Base-by-base conservation (phyloP, 2,329 filamentous ascomycete genomes). In the Clonostachys byssicola region DNA sequence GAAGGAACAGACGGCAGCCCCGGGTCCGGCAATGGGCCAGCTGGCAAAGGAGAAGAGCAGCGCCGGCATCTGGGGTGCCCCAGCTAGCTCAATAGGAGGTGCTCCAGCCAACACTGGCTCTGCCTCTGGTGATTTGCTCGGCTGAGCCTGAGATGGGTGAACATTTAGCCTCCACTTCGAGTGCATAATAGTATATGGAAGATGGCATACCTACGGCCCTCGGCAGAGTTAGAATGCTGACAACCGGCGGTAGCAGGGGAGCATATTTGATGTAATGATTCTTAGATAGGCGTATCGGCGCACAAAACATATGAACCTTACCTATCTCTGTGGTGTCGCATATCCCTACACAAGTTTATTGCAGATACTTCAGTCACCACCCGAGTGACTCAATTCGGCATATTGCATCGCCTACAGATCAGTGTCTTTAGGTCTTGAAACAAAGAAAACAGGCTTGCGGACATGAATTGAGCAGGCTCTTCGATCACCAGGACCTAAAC, bases 41-140 rank as follows among this genome's bases (percentile, higher is more conserved):
- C 82, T 99, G 67, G 92, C 92, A n/a, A 96, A 96, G 75, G 91
- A 96, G 70, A 96, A 97, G 78, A 94, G 91, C 49, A 91, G 85
- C 57, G 91, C 92, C 14, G 91, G 92, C 8, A 89, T 99, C 53
- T 99, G 95, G 91, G 94, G 92, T 16, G 80, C 88, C 1, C 77
- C 86, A 14, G 75, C 83, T 43, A 50, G 72, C 6, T 48, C 58
- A 62, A 68, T 54, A 45, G 55, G 56, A 43, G 51, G 58, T 49
- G 54, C 53, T 38, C 50, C 61, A 20, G 57, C 58, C 43, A 57
- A 62, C 40, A 57, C 57, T 47, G 73, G 71, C 7, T 64, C 66
- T 50, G 64, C 63, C 17, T 63, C 77, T 42, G 71, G 72, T 48
- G 75, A 79, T 59, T 58, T 79, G 49, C 70, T 79, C 39, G 74